A percentile compares a stretch with the other conserved stretches of the same genome.
Evolutionary conservation across 176 grass and related monocot genomes (phyloP).

Genomic region (Neostapfia colusana): DNA sequence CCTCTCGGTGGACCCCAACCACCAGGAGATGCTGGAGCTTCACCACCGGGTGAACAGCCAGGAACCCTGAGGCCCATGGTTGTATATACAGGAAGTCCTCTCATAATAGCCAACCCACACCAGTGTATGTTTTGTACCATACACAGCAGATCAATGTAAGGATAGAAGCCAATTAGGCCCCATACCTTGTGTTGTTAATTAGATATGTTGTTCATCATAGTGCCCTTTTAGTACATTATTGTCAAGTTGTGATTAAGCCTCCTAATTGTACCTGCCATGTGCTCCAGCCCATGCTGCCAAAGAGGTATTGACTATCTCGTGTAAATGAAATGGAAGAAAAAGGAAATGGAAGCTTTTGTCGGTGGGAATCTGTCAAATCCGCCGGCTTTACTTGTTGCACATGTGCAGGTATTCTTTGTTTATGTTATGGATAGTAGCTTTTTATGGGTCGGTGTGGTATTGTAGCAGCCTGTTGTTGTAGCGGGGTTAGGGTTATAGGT

Average conservation of each 20-base stretch:
- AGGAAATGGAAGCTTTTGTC: conserved; percentile 40
- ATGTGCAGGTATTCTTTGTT: too few species aligned
- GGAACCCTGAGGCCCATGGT: conserved; percentile 71
- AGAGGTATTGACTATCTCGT: conserved; percentile 54
- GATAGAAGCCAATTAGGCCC: conserved; percentile 45
- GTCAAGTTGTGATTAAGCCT: conserved; percentile 44
- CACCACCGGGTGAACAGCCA: conserved; percentile 93
- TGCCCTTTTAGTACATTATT: conserved; percentile 44
- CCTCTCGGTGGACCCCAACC: conserved; percentile 92
- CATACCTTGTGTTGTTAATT: conserved; percentile 38
- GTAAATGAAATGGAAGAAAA: conserved; percentile 44
- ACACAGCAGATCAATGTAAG: conserved; percentile 49
- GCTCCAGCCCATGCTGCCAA: conserved; percentile 24
- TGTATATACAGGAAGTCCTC: conserved; percentile 49
- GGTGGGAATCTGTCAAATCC: too few species aligned
- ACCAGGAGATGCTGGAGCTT: conserved; percentile 99
- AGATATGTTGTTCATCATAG: conserved; percentile 44
- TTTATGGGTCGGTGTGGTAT: too few species aligned
- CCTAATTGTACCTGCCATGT: conserved; percentile 41
- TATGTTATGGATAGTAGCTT: too few species aligned
- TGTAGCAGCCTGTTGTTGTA: too few species aligned
- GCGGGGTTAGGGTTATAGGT: too few species aligned
- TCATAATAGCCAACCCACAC: conserved; percentile 37
- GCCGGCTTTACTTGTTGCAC: too few species aligned
- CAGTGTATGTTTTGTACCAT: conserved; percentile 70